Base-by-base conservation (phyloP, 768 basidiomycete genomes). In the Psilocybe sp. region DNA sequence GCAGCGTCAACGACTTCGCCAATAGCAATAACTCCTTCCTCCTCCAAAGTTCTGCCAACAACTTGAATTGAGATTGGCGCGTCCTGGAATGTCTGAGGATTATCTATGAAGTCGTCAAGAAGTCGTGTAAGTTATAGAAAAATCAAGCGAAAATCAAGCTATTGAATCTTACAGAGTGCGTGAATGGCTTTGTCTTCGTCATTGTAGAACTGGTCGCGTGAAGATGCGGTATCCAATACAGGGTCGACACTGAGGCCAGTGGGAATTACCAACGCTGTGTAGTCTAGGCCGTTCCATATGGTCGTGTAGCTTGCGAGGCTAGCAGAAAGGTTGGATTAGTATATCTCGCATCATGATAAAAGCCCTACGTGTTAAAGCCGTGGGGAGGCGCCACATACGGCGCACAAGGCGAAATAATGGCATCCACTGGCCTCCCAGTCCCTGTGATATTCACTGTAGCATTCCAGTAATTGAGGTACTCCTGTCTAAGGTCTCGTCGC, bases 351-450 rank as follows among this genome's bases (percentile, higher is more conserved):
- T 8, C 16, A 34, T n/a, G n/a, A 42, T 14, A 32, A 31, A 20
- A 20, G 45, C 39, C 35, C 13, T 46, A 37, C 16, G 40, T 28
- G 28, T 55, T 41, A 37, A 61, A 35, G n/a, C 86, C 87, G 58
- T 89, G 88, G 9, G 82, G 86, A 4, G 79, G 67, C 1, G 89
- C 84, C 1, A 75, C 67, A 59, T 70, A 82, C 1, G 86, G 74
- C 1, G 84, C 82, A 2, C 70, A 74, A 16, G 90, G 85, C 2
- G 73, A 67, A 33, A 92, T 83, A 55, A 92, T 80, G 1, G 84
- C 88, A 60, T 92, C 90, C 5, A 91, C 77, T 4, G 87, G 84
- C 2, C 90, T 68, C 1, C 84, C 86, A 0, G 87, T 91, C 0
- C 78, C 79, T 0, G 87, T 90, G 12, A 57, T 41, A 0, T 47